Conservation (phyloP, 2,329 filamentous ascomycete genomes). For the Falciphora oryzae region DNA sequence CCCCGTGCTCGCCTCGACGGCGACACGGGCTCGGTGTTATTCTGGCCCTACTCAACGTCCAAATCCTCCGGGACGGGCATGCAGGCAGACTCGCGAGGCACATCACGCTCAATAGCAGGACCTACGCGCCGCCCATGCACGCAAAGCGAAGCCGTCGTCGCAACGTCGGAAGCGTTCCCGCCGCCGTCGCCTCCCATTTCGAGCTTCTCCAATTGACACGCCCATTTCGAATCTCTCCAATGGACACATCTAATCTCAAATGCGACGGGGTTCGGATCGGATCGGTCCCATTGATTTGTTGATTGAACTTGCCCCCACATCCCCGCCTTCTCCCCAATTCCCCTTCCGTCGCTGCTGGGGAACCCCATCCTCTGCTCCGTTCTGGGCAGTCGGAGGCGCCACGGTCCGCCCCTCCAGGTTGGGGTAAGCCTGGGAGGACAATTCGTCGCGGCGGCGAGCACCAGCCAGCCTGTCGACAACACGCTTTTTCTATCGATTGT, state of each 20-base stretch:
- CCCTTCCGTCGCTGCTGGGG: not conserved
- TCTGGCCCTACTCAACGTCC: not conserved
- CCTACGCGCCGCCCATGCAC: too few species aligned
- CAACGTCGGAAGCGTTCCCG: not conserved
- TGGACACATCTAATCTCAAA: too few species aligned
- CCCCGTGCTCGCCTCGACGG: too few species aligned
- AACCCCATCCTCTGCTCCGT: not conserved
- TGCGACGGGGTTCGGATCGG: too few species aligned
- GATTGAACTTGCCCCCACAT: not conserved
- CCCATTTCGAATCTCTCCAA: too few species aligned
- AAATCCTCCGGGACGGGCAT: too few species aligned
- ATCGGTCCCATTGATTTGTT: not conserved
- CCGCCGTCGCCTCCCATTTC: too few species aligned
- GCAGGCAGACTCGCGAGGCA: not conserved
- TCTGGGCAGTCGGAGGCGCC: constrained; percentile 1
- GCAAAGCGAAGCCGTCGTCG: too few species aligned
- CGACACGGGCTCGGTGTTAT: not conserved
- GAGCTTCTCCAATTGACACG: too few species aligned
- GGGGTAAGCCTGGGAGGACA: not conserved
- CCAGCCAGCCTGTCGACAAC: too few species aligned
- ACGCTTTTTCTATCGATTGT: not conserved
- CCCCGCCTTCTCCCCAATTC: not conserved
- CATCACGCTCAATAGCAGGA: too few species aligned
- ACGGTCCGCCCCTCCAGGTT: constrained; percentile 2
- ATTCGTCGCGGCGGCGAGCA: not conserved